Evolutionary conservation across 1,284 basidiomycete species (phyloP), one percentile per base, ranked within the genome.

Genomic region (Lentinula novae-zelandiae): DNA sequence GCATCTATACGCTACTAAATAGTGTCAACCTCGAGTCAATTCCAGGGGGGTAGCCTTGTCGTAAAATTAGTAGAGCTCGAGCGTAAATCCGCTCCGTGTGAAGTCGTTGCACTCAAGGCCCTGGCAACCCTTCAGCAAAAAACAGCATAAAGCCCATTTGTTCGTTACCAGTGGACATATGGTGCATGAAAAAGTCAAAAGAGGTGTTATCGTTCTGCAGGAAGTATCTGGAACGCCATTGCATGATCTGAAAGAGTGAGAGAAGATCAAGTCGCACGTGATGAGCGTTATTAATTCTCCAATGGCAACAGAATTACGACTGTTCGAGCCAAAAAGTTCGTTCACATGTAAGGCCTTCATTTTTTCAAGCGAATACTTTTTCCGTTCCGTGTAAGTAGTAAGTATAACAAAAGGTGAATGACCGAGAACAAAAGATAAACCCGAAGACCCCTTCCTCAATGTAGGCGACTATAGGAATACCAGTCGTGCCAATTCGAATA

Each of bases 401-500:
- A n/a, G 13, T 20, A 46, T 22, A 46, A 10, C 40, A 46, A 3
- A 7, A 46, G 44, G 6, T 20, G 44, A 46, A 46, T 22, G 44
- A 20, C 44, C 44, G 44, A 46, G 44, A 46, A 46, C 22, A n/a
- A 46, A n/a, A 46, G 44, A n/a, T 46, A 46, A 46, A 46, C 9
- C 15, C 7, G n/a, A 42, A n/a, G 6, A 46, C 20, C 44, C 44
- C 20, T 46, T 46, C n/a, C n/a, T 22, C 8, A 7, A 2, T 22
- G 46, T 2, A 13, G 13, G 31, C 50, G n/a, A 36, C 36, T 70
- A 89, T 68, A 90, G 74, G 76, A 92, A 89, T 53, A 92, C 66
- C 51, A 89, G 69, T 68, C 83, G 77, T 53, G 81, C 76, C 17
- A 91, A 72, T 71, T 92, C 90, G 64, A 92, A 92, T 58, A 92